phyloP scores from a whole-genome alignment of 2,329 filamentous ascomycete species.

The Claviceps spartinae region DNA sequence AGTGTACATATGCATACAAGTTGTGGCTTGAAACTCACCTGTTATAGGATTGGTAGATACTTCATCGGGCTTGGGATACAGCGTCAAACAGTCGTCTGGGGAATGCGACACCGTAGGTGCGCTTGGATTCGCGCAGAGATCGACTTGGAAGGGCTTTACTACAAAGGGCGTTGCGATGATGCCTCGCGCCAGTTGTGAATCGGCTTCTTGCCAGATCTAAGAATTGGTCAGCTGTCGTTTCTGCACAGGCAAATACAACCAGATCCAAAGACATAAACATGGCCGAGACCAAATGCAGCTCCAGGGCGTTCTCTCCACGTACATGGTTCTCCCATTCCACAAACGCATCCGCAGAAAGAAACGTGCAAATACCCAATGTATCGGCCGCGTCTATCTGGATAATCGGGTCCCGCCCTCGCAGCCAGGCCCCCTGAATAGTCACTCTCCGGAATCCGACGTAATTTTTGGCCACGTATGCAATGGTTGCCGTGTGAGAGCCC shows the following conservation, averaged over 20 bases:
- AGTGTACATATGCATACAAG: not conserved
- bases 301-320: constrained; percentile 8
- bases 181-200: constrained; percentile 32
- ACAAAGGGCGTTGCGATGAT: constrained; percentile 39
- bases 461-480: constrained; percentile 37
- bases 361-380: constrained; percentile 33
- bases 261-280: not conserved
- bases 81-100: constrained; percentile 31
- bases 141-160: constrained; percentile 36
- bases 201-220: constrained; percentile 29
- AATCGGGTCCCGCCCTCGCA: constrained; percentile 19
- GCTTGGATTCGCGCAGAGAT: constrained; percentile 19
- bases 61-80: constrained; percentile 24
- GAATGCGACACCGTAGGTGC: constrained; percentile 21
- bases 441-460: constrained; percentile 42
- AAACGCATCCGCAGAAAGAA: constrained; percentile 38
- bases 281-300: too few relatives aligned
- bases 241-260: not conserved
- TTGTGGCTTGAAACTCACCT: constrained; percentile 1
- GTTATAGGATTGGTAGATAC: constrained; percentile 20
- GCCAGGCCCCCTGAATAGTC: constrained; percentile 25
- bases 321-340: constrained; percentile 42
- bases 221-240: not conserved
- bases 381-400: constrained; percentile 29
- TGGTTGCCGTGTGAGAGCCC: constrained; percentile 24